phyloP scores from a whole-genome alignment of 768 basidiomycete species.

The Serendipita sp. region DNA sequence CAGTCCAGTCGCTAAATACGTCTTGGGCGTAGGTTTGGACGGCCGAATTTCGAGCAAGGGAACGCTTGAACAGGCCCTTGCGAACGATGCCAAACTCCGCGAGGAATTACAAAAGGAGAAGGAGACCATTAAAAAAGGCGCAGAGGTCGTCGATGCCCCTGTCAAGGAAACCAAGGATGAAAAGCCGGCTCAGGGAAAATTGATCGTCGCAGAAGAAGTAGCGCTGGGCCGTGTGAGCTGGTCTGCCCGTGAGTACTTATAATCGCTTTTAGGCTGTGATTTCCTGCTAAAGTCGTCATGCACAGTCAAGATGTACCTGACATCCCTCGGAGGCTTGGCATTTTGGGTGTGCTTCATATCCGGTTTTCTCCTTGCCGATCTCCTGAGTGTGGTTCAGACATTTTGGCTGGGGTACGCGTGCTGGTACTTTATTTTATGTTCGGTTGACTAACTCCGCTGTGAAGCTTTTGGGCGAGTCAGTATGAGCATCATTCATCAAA shows the following conservation, averaged over 20 bases:
- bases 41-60: constrained; percentile 38
- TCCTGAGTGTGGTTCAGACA: constrained; percentile 18
- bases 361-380: constrained; percentile 14
- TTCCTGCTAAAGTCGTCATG: constrained; percentile 19
- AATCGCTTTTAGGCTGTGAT: constrained; percentile 21
- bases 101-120: constrained; percentile 19
- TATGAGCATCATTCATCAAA: constrained; percentile 23
- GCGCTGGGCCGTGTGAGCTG: constrained; percentile 43
- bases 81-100: constrained; percentile 24
- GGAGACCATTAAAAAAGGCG: constrained; percentile 19
- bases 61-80: constrained; percentile 32
- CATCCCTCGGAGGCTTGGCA: constrained; percentile 9
- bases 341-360: constrained; percentile 21
- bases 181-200: constrained; percentile 32
- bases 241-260: constrained; percentile 23
- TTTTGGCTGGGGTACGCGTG: constrained; percentile 28
- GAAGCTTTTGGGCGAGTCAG: constrained; percentile 25
- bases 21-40: constrained; percentile 38
- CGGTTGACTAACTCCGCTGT: constrained; percentile 9
- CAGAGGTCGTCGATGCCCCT: constrained; percentile 18
- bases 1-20: constrained; percentile 36
- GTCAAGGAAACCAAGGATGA: constrained; percentile 12
- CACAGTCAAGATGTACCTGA: constrained; percentile 13
- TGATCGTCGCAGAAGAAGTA: constrained; percentile 52
- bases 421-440: neutral